Base-by-base conservation (phyloP, 2,329 filamentous ascomycete genomes). In the Uncinocarpus reesii region DNA sequence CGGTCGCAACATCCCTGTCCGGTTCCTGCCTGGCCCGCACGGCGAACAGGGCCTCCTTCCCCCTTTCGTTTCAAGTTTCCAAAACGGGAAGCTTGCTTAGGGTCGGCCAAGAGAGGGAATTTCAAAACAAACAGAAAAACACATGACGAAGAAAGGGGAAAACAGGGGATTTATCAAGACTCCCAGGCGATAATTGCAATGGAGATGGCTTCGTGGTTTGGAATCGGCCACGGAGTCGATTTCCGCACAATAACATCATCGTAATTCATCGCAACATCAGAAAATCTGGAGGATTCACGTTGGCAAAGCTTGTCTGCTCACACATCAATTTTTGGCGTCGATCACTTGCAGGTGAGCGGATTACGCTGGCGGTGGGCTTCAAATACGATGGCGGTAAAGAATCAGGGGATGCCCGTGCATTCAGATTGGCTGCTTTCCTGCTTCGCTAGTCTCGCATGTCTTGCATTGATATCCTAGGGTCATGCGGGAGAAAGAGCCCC, bases 291-390 rank as follows among this genome's bases (percentile, higher is more conserved):
- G 42, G 42, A 45, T 45, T 45, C 42, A 20, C 42, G 37, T 45
- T 45, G 42, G 42, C 42, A 45, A 45, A 45, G 42, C 42, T 45
- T 45, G 42, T 36, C 32, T 37, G n/a, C 15, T 26, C 11, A 21
- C 4, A 11, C 35, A 8, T 42, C 23, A 31, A 28, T 42, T 4
- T 26, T 10, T 7, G n/a, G 13, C 38, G 23, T 10, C 24, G 24
- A 29, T 42, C 38, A 16, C 15, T 36, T 36, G 13, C 15, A 10
- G 15, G 29, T 32, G 29, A n/a, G 4, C 15, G 29, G 29, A 32
- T 32, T 10, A 32, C 29, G 29, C 29, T n/a, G n/a, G n/a, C n/a
- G n/a, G 29, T 13, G 10, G 29, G 29, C 29, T 10, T n/a, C 29
- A 4, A 37, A 32, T 42, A 42, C 40, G 23, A 42, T 42, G 15